Percentiles rank a stretch among this genome's conserved stretches.
Evolutionary conservation across 768 basidiomycete genomes (phyloP).

Genomic region (Amanita subjunquillea): DNA sequence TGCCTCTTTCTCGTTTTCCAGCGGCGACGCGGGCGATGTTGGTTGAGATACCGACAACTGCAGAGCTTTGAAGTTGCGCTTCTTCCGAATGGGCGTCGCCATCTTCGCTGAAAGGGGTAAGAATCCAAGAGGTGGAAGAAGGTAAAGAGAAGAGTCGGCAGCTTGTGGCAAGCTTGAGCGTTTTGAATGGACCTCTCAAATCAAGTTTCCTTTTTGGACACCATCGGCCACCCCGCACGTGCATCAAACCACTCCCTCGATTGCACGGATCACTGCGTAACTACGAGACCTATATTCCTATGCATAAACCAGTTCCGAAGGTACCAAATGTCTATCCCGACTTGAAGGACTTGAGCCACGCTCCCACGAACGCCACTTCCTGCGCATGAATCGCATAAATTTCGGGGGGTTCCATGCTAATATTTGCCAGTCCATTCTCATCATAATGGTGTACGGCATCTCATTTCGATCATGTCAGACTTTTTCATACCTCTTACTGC

Average conservation of each 20-base stretch:
- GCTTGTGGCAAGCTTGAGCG: neutral
- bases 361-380: constrained; percentile 68
- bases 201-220: neutral
- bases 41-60: constrained; percentile 53
- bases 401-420: constrained; percentile 56
- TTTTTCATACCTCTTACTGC: neutral
- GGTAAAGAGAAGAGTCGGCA: neutral
- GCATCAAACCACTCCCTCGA: too few relatives aligned
- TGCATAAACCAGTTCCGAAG: neutral
- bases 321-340: neutral
- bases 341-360: constrained; percentile 41
- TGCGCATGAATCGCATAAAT: constrained; percentile 76
- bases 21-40: constrained; percentile 23
- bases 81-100: constrained; percentile 71
- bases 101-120: constrained; percentile 12
- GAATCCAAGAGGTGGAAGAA: neutral
- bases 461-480: constrained; percentile 14
- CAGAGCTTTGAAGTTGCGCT: constrained; percentile 85
- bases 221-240: neutral
- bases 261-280: too few relatives aligned
- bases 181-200: neutral
- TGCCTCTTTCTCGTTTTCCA: neutral
- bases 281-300: too few relatives aligned
- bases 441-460: constrained; percentile 70
- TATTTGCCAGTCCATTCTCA: constrained; percentile 62